Evolutionary conservation across 768 basidiomycete genomes (phyloP), one percentile per base, ranked within the genome.

Genomic region (Cantharellus anzutake): DNA sequence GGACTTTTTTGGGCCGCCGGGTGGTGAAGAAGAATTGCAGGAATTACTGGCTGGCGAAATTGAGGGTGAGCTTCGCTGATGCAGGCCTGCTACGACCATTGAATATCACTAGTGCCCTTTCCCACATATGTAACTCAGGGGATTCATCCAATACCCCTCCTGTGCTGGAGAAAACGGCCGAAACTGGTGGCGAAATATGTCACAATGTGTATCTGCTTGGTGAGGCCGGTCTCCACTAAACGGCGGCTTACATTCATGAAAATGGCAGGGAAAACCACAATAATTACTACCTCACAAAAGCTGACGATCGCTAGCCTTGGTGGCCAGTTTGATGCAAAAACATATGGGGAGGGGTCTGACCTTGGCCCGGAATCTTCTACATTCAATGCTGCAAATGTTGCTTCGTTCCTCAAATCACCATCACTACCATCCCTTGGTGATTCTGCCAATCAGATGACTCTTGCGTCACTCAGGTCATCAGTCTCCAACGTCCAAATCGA

Each of bases 111-210:
- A 94, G 89, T 82, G 38, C 88, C 93, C 5, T 72, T 94, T 16
- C 85, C 88, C 66, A 92, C 89, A 65, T 97, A 94, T 72, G 81
- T 96, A 60, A 92, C 91, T 79, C 83, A 91, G 68, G 93, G 93
- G 16, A 79, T 81, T 58, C 72, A 81, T 63, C 80, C 84, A 1
- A 70, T 97, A 11, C 90, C 92, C 73, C 77, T 51, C 68, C 72
- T 37, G 81, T 96, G 16, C 78, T 87, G 60, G 80, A 83, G 63
- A 84, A 81, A 68, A 84, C 87, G 66, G 76, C 80, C 20, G 77
- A 79, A 68, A 83, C 82, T 2, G 81, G 82, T 2, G 89, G 88
- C 42, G 83, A 92, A 67, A 66, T 98, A 35, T 83, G 81, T 67
- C 77, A 79, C 63, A 89, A 91, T 66, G 78, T 98, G 4, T 87